Conservation (phyloP, 2,329 filamentous ascomycete genomes). For the Bipolaris bicolor region DNA sequence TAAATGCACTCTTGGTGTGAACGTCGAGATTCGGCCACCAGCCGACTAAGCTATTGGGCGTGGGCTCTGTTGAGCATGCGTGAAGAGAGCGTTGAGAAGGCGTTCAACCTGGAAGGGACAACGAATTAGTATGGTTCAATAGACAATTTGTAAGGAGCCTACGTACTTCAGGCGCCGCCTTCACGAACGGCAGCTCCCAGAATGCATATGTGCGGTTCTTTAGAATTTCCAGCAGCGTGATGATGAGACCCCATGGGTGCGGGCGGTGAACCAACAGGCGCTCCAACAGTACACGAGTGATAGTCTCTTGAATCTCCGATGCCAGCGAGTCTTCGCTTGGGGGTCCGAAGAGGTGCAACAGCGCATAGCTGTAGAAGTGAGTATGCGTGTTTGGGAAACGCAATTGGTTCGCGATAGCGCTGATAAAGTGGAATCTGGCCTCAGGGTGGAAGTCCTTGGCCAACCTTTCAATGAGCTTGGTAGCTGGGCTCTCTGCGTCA, state of each 20-base stretch:
- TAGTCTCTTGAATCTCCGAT: conserved; percentile 86
- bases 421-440: conserved; percentile 82
- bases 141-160: conserved; percentile 9
- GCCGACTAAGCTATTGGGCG: conserved; percentile 38
- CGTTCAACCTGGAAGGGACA: conserved; percentile 50
- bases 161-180: conserved; percentile 77
- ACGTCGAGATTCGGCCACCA: conserved; percentile 11
- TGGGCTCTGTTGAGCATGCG: conserved; percentile 57
- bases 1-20: conserved; percentile 22
- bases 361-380: conserved; percentile 85
- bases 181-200: conserved; percentile 92
- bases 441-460: conserved; percentile 76
- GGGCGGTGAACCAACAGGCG: conserved; percentile 86
- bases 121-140: conserved; percentile 23
- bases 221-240: conserved; percentile 84
- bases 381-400: conserved; percentile 89
- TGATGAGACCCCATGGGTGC: conserved; percentile 93
- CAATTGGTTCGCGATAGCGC: conserved; percentile 87
- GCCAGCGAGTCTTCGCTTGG: conserved; percentile 64
- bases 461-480: conserved; percentile 75
- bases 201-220: conserved; percentile 92
- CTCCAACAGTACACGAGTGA: conserved; percentile 87
- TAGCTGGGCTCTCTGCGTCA: conserved; percentile 68
- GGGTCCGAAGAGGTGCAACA: conserved; percentile 79
- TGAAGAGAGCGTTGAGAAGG: conserved; percentile 54